A percentile compares a stretch with the other conserved stretches of the same genome.
phyloP scores from a whole-genome alignment of 306 rosid species.

The Senna tora region DNA sequence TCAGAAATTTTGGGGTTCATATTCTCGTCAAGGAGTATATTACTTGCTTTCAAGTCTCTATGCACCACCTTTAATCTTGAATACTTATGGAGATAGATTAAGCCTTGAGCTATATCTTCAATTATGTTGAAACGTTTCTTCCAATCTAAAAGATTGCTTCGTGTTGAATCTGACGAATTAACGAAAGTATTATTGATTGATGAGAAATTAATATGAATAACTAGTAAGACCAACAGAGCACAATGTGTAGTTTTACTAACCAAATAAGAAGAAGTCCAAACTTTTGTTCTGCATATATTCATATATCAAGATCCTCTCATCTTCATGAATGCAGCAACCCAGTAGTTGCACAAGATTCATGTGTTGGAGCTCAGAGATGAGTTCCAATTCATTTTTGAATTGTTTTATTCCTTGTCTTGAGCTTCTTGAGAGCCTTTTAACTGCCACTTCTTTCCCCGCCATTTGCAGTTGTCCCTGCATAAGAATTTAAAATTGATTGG shows the following conservation, averaged over 20 bases:
- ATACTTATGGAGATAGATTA: constrained; percentile 29
- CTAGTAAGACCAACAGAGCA: no score
- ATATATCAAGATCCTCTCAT: constrained; percentile 9
- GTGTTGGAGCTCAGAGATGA: constrained; percentile 10
- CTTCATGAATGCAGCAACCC: constrained; percentile 6
- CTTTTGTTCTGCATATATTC: constrained; percentile 22
- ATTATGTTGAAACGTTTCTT: constrained; percentile 16
- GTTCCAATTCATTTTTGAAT: constrained; percentile 15
- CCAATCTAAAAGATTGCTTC: constrained; percentile 7
- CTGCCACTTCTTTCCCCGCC: constrained; percentile 15
- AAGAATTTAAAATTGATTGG: background rate
- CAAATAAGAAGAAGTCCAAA: constrained; percentile 10
- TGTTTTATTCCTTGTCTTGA: background rate
- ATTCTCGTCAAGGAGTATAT: constrained; percentile 30
- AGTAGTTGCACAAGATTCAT: background rate
- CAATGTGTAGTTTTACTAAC: background rate
- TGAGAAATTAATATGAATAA: background rate
- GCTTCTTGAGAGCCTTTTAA: background rate
- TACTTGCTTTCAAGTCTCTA: constrained; percentile 25
- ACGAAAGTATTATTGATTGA: background rate
- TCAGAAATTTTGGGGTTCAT: constrained; percentile 28
- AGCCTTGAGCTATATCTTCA: constrained; percentile 32
- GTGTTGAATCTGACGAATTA: background rate
- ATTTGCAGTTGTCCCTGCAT: background rate
- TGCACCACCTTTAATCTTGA: constrained; percentile 23